These are phyloP conservation scores for Penicillium verhagenii DNA, from an alignment of 495 filamentous ascomycete genomes.

Conservation along the genomic window DNA sequence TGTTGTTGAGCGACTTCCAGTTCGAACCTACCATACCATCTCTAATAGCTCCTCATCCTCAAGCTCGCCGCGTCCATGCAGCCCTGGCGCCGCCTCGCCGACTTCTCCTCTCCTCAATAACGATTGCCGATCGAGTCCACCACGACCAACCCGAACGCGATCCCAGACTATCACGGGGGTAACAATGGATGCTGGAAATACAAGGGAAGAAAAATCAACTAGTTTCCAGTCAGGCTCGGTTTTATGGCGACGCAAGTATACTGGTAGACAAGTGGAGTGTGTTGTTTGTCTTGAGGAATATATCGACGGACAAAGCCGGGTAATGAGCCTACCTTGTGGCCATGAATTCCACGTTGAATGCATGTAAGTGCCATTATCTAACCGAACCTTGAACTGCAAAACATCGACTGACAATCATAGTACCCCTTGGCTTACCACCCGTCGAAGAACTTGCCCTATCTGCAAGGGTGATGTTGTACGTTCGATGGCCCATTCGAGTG, in stretches of 20 bases:
- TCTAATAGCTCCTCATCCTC: slow-evolving; percentile 52
- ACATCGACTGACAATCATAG: slow-evolving; percentile 39
- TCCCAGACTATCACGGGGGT: slow-evolving; percentile 64
- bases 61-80: slow-evolving; percentile 50
- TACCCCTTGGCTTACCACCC: slow-evolving; percentile 96
- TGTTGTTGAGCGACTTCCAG: slow-evolving; percentile 90
- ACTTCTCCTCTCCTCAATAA: slow-evolving; percentile 68
- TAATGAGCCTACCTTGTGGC: slow-evolving; percentile 98
- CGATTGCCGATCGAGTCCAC: slow-evolving; percentile 25
- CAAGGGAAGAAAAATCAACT: slow-evolving; percentile 36
- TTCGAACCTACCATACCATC: slow-evolving; percentile 90
- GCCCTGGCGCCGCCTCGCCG: slow-evolving; percentile 56
- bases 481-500: slow-evolving; percentile 46
- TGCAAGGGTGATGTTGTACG: slow-evolving; percentile 96
- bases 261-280: slow-evolving; percentile 85
- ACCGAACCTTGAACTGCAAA: background rate
- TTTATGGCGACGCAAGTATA: slow-evolving; percentile 77
- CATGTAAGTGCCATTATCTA: slow-evolving; percentile 71
- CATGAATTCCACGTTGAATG: slow-evolving; percentile 98
- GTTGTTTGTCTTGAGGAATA: slow-evolving; percentile 99
- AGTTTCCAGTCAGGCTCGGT: slow-evolving; percentile 52
- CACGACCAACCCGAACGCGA: slow-evolving; percentile 52
- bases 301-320: slow-evolving; percentile 86
- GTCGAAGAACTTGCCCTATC: slow-evolving; percentile 92
- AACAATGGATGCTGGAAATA: slow-evolving; percentile 31